Evolutionary conservation across 2,329 filamentous ascomycete genomes (phyloP).

Genomic region (Amesomyces nigricolor): DNA sequence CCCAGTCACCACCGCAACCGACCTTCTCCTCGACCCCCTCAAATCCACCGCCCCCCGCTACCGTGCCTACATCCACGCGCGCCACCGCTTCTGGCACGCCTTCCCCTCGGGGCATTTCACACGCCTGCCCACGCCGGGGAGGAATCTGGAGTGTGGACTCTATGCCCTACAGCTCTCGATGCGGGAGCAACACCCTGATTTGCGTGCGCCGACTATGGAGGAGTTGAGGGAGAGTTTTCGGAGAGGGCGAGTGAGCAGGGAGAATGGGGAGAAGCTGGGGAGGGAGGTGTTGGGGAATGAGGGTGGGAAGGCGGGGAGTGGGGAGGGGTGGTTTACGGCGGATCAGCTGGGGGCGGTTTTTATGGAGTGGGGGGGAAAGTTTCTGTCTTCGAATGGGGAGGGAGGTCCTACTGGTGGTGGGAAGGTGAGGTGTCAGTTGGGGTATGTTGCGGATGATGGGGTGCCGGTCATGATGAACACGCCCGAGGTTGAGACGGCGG

Average conservation of each 20-base stretch:
- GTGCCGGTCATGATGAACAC: conserved; percentile 24
- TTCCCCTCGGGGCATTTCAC: conserved; percentile 16
- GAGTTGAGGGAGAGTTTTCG: conserved; percentile 12
- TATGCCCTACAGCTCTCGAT: conserved; percentile 18
- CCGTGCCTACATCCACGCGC: conserved; percentile 18
- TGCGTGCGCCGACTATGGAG: conserved; percentile 10
- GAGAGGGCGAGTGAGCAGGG: neutral
- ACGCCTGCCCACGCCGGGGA: conserved; percentile 17
- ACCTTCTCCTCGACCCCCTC: conserved; percentile 15
- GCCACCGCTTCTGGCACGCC: conserved; percentile 20
- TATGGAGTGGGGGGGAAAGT: conserved; percentile 16
- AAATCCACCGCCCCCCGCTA: conserved; percentile 12
- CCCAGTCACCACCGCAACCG: conserved; percentile 11
- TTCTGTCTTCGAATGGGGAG: neutral
- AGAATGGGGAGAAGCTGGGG: neutral
- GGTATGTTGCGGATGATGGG: conserved; percentile 18
- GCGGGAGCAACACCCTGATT: conserved; percentile 1
- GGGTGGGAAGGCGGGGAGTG: conserved; percentile 10
- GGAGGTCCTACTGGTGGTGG: neutral
- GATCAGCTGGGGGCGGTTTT: conserved; percentile 21
- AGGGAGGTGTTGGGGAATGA: neutral
- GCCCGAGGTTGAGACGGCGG: conserved; percentile 14
- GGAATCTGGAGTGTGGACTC: conserved; percentile 20
- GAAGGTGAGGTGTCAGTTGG: conserved; percentile 18
- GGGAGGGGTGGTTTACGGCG: conserved; percentile 16